Conservation (phyloP, 352 stramenopile genomes). For the Globisporangium apiculatum region DNA sequence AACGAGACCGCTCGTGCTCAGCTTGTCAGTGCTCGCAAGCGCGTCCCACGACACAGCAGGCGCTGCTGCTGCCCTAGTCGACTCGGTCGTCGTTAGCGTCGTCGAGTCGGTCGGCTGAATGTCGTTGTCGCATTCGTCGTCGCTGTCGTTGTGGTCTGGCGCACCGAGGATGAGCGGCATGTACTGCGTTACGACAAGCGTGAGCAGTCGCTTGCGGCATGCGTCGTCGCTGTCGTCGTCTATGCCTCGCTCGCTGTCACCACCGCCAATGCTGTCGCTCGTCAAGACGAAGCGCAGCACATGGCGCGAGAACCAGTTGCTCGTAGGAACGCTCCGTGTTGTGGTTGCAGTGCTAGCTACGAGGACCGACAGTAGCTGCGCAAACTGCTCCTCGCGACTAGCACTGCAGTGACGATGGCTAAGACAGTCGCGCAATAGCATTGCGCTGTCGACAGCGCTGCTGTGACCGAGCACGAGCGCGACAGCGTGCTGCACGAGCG, state of each 20-base stretch:
- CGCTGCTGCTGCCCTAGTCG: not conserved
- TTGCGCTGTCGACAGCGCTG: constrained; percentile 28
- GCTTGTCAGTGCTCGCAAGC: constrained; percentile 14
- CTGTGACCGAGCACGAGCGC: constrained; percentile 38
- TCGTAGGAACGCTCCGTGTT: constrained; percentile 40
- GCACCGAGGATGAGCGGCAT: constrained; percentile 48
- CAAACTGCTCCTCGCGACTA: constrained; percentile 12
- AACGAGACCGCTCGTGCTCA: constrained; percentile 14
- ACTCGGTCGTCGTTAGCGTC: constrained; percentile 9
- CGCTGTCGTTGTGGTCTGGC: constrained; percentile 14
- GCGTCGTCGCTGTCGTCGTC: not conserved
- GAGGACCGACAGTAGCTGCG: not conserved
- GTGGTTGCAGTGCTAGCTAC: not conserved
- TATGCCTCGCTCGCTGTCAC: constrained; percentile 1
- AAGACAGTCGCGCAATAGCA: constrained; percentile 27
- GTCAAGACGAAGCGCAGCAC: constrained; percentile 49
- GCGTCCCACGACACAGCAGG: not conserved
- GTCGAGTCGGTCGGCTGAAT: not conserved
- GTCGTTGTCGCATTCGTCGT: not conserved
- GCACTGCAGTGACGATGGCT: not conserved
- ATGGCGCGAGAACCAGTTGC: constrained; percentile 72
- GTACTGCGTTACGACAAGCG: constrained; percentile 28
- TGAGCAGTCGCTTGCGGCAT: constrained; percentile 19
- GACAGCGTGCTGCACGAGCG: constrained; percentile 39
- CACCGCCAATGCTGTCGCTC: constrained; percentile 16